A percentile compares a stretch with the other conserved stretches of the same genome.
These are phyloP conservation scores for Blastobotrys apis DNA, from an alignment of 1,139 yeast genomes.

Conservation along the genomic window DNA sequence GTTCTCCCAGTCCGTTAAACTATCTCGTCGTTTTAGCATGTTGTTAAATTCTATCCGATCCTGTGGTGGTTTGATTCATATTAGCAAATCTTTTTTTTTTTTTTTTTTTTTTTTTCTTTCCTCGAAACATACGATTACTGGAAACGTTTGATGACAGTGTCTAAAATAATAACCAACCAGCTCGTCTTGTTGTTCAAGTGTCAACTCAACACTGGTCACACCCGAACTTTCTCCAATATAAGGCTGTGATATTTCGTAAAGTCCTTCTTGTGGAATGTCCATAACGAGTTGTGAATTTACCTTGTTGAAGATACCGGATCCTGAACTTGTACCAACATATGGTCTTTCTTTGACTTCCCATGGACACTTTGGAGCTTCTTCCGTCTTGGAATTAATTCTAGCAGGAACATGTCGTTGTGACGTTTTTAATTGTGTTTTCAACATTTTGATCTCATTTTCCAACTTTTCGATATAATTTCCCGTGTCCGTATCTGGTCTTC, in stretches of 20 bases:
- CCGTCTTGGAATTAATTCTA: too few relatives aligned
- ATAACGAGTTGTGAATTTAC: constrained; percentile 16
- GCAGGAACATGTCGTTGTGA: neutral
- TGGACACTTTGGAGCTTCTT: neutral
- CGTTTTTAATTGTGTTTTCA: constrained; percentile 5
- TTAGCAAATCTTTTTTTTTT: neutral
- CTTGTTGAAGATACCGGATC: constrained; percentile 13
- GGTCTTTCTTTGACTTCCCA: neutral
- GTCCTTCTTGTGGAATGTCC: constrained; percentile 16
- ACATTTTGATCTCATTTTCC: constrained; percentile 10
- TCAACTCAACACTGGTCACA: neutral
- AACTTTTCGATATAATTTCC: constrained; percentile 13
- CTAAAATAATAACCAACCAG: constrained; percentile 11
- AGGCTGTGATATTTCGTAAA: too few relatives aligned
- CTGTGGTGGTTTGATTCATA: too few relatives aligned
- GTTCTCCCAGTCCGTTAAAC: constrained; percentile 14
- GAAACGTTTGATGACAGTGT: constrained; percentile 1
- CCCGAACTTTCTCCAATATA: too few relatives aligned
- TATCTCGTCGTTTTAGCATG: constrained; percentile 2
- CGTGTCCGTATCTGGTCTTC: constrained; percentile 2
- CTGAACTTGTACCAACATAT: constrained; percentile 17
- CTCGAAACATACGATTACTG: constrained; percentile 1
- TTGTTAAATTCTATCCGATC: constrained; percentile 9
- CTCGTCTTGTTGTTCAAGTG: neutral
- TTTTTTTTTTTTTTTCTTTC: too few relatives aligned